Base-by-base conservation (phyloP, 2,329 filamentous ascomycete genomes). In the Aspergillus viridinutans region DNA sequence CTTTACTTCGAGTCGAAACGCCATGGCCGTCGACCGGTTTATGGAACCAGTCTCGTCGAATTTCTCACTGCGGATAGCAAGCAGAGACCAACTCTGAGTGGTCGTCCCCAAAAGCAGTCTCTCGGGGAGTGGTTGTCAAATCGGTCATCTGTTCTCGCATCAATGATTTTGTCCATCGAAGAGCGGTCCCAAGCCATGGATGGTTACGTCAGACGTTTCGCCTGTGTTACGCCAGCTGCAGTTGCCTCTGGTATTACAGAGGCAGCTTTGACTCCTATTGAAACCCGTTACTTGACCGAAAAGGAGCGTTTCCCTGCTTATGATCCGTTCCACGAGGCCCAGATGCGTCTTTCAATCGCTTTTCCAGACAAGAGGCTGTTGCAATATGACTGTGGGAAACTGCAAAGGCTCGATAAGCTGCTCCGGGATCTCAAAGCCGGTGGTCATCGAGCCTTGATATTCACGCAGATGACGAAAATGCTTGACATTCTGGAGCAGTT, bases 381-480 rank as follows among this genome's bases (percentile, higher is more conserved):
- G 0, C 93, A 99, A 72, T 99, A 96, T 72, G 94, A 99, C 74
- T 97, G 94, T 69, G 94, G 94, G 65, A 99, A 99, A 74, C 83
- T 99, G 3, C 94, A 99, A 69, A 87, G 89, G 20, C 83, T 99
- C 17, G 94, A 95, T 68, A 87, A 87, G 59, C 82, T 99, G 1
- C 82, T 99, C 14, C 89, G 94, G 9, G 87, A 89, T 60, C 82
- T 99, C 7, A 92, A 97, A 75, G 85, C 90, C 2, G 92, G 91
- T 42, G 92, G 92, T 1, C 94, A 97, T 69, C 90, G 95, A 7
- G 94, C 92, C 9, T 81, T 99, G 52, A 99, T 99, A 71, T 99
- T 99, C 74, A 97, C 95, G 0, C 94, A 99, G 70, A 99, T 99
- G 94, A 97, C 94, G 49, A 96, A 96, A 72, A 94, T 97, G 49